These are phyloP conservation scores for Hyaloperonospora arabidopsidis DNA, from an alignment of 352 stramenopile genomes.

Conservation along the genomic window DNA sequence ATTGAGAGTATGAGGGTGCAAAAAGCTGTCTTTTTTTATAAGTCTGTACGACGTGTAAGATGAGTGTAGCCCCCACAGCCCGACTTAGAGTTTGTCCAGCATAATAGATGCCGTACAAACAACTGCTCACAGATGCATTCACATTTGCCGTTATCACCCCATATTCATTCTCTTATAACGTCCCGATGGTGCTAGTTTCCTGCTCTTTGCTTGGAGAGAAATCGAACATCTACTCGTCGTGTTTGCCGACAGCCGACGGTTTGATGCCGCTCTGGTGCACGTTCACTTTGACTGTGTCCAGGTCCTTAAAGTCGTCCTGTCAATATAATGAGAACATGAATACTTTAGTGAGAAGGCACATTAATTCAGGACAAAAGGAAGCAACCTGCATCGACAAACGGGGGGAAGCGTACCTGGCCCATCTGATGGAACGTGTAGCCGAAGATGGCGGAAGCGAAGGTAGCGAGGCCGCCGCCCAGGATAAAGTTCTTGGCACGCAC, in stretches of 20 bases:
- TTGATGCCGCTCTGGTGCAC: constrained; percentile 77
- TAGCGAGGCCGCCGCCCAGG: constrained; percentile 50
- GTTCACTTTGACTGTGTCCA: constrained; percentile 77
- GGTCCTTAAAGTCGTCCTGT: constrained; percentile 75
- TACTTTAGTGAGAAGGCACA: background rate
- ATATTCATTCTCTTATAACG: too few species aligned
- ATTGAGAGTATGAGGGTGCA: background rate
- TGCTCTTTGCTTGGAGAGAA: too few species aligned
- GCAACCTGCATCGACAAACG: background rate
- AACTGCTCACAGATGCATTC: too few species aligned
- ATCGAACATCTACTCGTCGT: constrained; percentile 23
- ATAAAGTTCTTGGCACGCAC: constrained; percentile 72
- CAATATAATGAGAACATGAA: background rate
- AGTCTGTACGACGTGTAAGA: too few species aligned
- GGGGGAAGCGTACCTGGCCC: constrained; percentile 43
- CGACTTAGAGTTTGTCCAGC: too few species aligned
- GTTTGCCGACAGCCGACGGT: constrained; percentile 46
- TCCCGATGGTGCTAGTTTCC: too few species aligned
- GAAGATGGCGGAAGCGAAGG: constrained; percentile 61
- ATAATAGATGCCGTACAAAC: too few species aligned
- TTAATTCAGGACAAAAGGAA: background rate
- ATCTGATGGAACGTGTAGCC: constrained; percentile 76
- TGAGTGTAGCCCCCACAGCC: too few species aligned
- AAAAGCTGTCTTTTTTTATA: too few species aligned
- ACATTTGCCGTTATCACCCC: too few species aligned